Conservation (phyloP, 805 yeast genomes). For the Scheffersomyces ergatensis region DNA sequence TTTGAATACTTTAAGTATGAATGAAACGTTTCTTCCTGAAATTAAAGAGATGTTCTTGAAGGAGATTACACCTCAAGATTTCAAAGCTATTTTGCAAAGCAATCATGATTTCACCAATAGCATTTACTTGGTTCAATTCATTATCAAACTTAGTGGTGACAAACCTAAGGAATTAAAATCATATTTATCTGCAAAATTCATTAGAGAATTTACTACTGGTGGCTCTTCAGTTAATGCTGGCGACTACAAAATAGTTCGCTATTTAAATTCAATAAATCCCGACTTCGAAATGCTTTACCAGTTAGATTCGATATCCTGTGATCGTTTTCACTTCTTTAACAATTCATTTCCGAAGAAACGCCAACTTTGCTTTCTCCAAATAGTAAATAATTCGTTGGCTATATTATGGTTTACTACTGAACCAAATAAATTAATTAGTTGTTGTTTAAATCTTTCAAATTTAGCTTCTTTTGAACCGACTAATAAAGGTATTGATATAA, state of each 20-base stretch:
- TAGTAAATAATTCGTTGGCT: not conserved
- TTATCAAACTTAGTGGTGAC: not conserved
- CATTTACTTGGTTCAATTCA: slow-evolving; percentile 6
- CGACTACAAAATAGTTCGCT: not conserved
- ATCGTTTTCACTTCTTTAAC: not conserved
- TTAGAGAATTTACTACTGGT: too few species aligned
- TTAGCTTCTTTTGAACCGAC: too few species aligned
- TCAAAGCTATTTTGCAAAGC: not conserved
- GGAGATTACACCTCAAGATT: not conserved
- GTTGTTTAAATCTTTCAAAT: too few species aligned
- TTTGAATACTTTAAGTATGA: not conserved
- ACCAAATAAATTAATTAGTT: not conserved
- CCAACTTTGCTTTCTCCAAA: not conserved
- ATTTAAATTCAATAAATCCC: not conserved
- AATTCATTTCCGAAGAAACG: not conserved
- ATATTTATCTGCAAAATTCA: not conserved
- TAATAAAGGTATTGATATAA: too few species aligned
- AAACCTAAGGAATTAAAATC: not conserved
- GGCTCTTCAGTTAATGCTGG: not conserved
- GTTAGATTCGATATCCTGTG: not conserved
- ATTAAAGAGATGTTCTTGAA: not conserved
- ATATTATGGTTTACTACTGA: not conserved
- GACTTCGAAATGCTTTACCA: not conserved
- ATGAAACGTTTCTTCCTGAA: not conserved
- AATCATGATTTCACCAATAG: slow-evolving; percentile 6